phyloP scores from a whole-genome alignment of 441 rosid species.

The Euphorbia schlechtendalii region DNA sequence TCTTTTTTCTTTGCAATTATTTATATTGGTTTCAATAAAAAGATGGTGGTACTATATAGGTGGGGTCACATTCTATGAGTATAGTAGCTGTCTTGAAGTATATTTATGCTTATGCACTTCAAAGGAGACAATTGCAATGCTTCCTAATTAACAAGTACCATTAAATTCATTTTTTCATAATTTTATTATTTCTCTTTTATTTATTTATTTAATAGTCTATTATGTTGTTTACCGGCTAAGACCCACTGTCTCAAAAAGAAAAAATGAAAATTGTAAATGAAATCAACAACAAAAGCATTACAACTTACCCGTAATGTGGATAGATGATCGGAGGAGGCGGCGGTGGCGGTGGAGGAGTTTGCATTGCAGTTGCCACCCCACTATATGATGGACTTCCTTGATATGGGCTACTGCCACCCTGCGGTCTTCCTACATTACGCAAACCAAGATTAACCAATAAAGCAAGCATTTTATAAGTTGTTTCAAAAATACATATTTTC shows the following conservation, averaged over 20 bases:
- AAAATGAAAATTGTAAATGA: conserved; percentile 15
- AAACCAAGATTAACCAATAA: too few relatives aligned
- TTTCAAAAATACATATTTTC: too few relatives aligned
- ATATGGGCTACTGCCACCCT: conserved; percentile 42
- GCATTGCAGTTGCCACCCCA: conserved; percentile 40
- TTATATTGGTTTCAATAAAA: not conserved
- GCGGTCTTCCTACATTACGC: conserved; percentile 46
- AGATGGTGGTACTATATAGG: not conserved
- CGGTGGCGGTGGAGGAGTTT: conserved; percentile 21
- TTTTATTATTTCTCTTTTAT: too few relatives aligned
- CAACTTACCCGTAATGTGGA: conserved; percentile 71
- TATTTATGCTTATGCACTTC: conserved; percentile 8
- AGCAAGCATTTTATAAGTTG: too few relatives aligned
- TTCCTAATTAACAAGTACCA: not conserved
- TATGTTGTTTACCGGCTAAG: conserved; percentile 36
- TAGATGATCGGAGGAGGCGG: conserved; percentile 62
- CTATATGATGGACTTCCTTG: conserved; percentile 44
- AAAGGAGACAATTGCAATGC: not conserved
- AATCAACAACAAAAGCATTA: not conserved
- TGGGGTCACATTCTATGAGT: conserved; percentile 8
- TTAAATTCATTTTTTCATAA: not conserved
- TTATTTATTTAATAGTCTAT: conserved; percentile 15
- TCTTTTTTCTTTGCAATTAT: not conserved
- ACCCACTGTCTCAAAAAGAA: conserved; percentile 24
- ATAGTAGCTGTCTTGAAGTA: conserved; percentile 14